Evolutionary conservation across 2,329 filamentous ascomycete species (phyloP), one percentile per base, ranked within the genome.

Genomic region (Cryoendolithus antarcticus): DNA sequence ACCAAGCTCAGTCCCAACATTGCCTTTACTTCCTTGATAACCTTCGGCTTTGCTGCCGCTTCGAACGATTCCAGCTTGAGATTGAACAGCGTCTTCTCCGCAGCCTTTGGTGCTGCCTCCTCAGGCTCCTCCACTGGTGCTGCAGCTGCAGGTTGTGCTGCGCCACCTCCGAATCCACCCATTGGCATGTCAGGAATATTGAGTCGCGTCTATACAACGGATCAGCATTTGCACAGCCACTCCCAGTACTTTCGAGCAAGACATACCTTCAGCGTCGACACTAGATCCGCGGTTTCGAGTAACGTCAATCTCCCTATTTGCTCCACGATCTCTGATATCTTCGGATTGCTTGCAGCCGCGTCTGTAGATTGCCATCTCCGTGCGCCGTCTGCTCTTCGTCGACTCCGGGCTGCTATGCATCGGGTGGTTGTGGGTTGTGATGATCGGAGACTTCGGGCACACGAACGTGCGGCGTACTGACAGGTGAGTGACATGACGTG

Each of bases 21-120:
- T 57, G 77, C 80, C 79, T 99, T 99, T 70, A 99, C 75, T 72
- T 99, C 91, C 77, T 99, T 99, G 75, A 98, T 99, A 56, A 98
- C 72, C 82, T 99, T 99, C 56, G 93, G 86, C 74, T 99, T 99
- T 49, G 89, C 70, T 37, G 67, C 73, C 21, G 86, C 73, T 38
- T 98, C 93, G 62, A 96, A 93, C 29, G 81, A 82, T 64, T 84
- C 74, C 47, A 99, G 79, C 71, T 95, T 96, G 50, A 99, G 67
- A 62, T 82, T 94, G 75, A 99, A 99, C 45, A 98, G 75, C 3
- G 89, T 96, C 76, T 96, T 94, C 63, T 91, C 86, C 52, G 86
- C 80, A 30, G 81, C 82, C 2, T 86, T 84, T 29, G 89, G 86
- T 1, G 84, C 84, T 44, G 91, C 88, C 59, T 95, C 86, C 50